Evolutionary conservation across 1,284 basidiomycete species (phyloP).

Genomic region (Cutaneotrichosporon sp.): DNA sequence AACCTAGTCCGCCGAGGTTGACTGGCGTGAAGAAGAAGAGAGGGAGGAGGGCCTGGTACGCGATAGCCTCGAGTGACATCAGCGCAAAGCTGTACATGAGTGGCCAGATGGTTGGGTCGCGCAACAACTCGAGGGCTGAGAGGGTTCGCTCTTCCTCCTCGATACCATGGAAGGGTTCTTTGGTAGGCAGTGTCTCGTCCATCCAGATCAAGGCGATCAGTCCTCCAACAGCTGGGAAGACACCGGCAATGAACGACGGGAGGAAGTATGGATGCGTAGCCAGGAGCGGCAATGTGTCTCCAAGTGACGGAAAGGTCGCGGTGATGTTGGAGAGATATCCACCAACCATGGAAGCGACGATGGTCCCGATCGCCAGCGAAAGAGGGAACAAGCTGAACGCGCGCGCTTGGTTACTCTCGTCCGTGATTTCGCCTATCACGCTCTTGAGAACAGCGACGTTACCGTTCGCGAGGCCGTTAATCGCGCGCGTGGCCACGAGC

Average conservation of each 20-base stretch:
- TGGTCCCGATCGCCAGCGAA: conserved; percentile 39
- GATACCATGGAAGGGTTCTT: not conserved
- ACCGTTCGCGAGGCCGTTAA: conserved; percentile 43
- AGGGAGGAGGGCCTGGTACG: conserved; percentile 36
- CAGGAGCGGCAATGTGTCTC: conserved; percentile 33
- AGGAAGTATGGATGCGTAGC: conserved; percentile 37
- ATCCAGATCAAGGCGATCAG: conserved; percentile 33
- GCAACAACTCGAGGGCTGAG: conserved; percentile 29
- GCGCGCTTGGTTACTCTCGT: conserved; percentile 41
- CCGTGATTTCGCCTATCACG: conserved; percentile 42
- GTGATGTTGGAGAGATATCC: conserved; percentile 26
- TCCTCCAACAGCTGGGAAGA: conserved; percentile 34
- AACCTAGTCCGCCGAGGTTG: conserved; percentile 39
- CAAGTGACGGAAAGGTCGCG: conserved; percentile 25
- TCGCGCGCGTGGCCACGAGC: conserved; percentile 34
- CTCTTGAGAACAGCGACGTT: conserved; percentile 45
- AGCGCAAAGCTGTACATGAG: conserved; percentile 40
- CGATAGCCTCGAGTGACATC: conserved; percentile 37
- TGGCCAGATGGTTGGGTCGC: conserved; percentile 28
- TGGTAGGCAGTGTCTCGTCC: conserved; percentile 34
- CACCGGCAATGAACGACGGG: conserved; percentile 34
- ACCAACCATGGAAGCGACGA: conserved; percentile 40
- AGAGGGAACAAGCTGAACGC: conserved; percentile 47
- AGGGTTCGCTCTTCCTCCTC: not conserved
- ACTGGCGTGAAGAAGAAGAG: conserved; percentile 49